phyloP scores from a whole-genome alignment of 164 flowering plant species.

The Macadamia integrifolia region DNA sequence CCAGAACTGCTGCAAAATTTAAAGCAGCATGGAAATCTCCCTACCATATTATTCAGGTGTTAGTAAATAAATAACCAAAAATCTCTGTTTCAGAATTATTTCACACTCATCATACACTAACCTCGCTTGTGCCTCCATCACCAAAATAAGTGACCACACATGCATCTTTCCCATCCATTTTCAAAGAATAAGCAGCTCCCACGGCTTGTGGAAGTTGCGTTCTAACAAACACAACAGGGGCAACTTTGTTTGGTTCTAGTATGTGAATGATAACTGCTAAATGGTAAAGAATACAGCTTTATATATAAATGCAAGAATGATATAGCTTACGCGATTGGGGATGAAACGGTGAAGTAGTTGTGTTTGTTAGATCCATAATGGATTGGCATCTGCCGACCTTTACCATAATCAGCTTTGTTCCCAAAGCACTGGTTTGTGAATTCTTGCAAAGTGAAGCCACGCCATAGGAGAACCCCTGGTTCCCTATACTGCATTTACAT shows the following conservation, averaged over 20 bases:
- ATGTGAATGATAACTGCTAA: background rate
- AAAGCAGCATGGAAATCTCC: slow-evolving; percentile 98
- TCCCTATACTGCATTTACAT: slow-evolving; percentile 73
- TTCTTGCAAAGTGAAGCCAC: slow-evolving; percentile 81
- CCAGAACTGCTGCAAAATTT: slow-evolving; percentile 89
- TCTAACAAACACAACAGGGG: slow-evolving; percentile 28
- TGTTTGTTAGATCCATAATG: slow-evolving; percentile 75
- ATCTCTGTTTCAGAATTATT: background rate
- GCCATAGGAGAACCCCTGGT: slow-evolving; percentile 83
- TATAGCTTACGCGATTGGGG: slow-evolving; percentile 80
- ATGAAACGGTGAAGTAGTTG: slow-evolving; percentile 76
- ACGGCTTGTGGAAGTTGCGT: slow-evolving; percentile 93
- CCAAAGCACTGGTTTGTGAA: slow-evolving; percentile 81
- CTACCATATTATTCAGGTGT: slow-evolving; percentile 30
- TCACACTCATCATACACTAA: slow-evolving; percentile 13
- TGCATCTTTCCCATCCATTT: slow-evolving; percentile 84
- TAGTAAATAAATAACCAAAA: slow-evolving; percentile 16
- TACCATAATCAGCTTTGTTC: slow-evolving; percentile 66
- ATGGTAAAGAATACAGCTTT: background rate
- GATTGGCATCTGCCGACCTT: slow-evolving; percentile 92
- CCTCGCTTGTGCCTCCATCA: slow-evolving; percentile 96
- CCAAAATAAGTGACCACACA: slow-evolving; percentile 84
- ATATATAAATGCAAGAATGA: background rate
- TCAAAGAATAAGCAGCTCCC: slow-evolving; percentile 96
- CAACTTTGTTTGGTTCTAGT: background rate